Conservation (phyloP, 2,329 filamentous ascomycete genomes). For the Clonostachys solani region DNA sequence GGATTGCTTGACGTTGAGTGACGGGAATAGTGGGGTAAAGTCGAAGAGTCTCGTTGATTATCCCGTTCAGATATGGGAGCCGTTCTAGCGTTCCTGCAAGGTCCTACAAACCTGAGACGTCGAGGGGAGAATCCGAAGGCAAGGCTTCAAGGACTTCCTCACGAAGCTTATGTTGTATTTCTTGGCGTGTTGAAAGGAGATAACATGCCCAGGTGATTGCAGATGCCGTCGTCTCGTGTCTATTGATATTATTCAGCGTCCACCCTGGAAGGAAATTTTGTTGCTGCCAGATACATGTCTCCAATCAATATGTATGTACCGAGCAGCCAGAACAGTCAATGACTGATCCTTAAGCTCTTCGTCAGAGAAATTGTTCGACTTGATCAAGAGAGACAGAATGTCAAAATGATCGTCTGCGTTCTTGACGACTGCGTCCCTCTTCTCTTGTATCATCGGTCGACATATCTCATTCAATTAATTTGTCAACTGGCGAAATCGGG, state of each 20-base stretch:
- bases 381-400: slow-evolving; percentile 56
- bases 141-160: slow-evolving; percentile 52
- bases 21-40: slow-evolving; percentile 63
- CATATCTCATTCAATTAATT: slow-evolving; percentile 31
- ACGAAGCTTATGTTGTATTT: slow-evolving; percentile 54
- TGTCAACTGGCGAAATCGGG: slow-evolving; percentile 27
- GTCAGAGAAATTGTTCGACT: slow-evolving; percentile 46
- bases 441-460: slow-evolving; percentile 39
- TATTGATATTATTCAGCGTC: slow-evolving; percentile 3
- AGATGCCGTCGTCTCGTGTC: slow-evolving; percentile 62
- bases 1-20: slow-evolving; percentile 55
- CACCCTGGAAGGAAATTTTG: no score
- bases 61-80: slow-evolving; percentile 66
- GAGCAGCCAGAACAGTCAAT: slow-evolving; percentile 50
- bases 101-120: slow-evolving; percentile 14
- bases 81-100: slow-evolving; percentile 51
- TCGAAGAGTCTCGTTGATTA: slow-evolving; percentile 65
- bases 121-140: slow-evolving; percentile 12
- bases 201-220: slow-evolving; percentile 61
- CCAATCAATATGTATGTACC: slow-evolving; percentile 27
- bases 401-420: slow-evolving; percentile 47
- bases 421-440: slow-evolving; percentile 38
- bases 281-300: slow-evolving; percentile 21
- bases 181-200: slow-evolving; percentile 53
- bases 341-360: slow-evolving; percentile 47